Conservation (phyloP, 2,329 filamentous ascomycete species). For the Fusarium mangiferae region DNA sequence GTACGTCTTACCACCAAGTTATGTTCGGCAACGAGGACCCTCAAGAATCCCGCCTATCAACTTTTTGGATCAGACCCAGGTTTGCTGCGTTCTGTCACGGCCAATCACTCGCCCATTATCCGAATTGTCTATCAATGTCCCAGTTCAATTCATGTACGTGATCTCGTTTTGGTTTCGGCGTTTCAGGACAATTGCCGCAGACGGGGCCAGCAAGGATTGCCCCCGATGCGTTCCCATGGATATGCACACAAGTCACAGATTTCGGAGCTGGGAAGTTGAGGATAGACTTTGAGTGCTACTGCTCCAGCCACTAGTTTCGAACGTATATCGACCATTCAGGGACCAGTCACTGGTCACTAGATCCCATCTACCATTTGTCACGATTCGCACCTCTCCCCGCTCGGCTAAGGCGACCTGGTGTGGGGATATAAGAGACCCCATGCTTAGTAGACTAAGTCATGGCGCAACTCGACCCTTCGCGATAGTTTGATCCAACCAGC, state of each 20-base stretch:
- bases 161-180: slow-evolving; percentile 6
- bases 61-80: slow-evolving; percentile 22
- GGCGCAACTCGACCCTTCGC: slow-evolving; percentile 10
- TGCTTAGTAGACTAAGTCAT: slow-evolving; percentile 15
- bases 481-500: slow-evolving; percentile 6
- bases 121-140: slow-evolving; percentile 14
- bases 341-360: slow-evolving; percentile 7
- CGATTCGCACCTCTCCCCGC: neutral
- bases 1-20: slow-evolving; percentile 8
- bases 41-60: slow-evolving; percentile 17
- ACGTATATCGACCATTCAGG: slow-evolving; percentile 15
- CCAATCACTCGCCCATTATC: slow-evolving; percentile 9
- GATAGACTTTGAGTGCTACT: slow-evolving; percentile 10
- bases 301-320: slow-evolving; percentile 26
- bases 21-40: slow-evolving; percentile 18
- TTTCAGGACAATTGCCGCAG: slow-evolving; percentile 6
- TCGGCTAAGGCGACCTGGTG: slow-evolving; percentile 8
- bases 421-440: slow-evolving; percentile 19
- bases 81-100: slow-evolving; percentile 22
- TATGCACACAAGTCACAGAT: slow-evolving; percentile 3
- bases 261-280: neutral
- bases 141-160: slow-evolving; percentile 18
- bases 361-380: slow-evolving; percentile 30
- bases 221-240: slow-evolving; percentile 1
- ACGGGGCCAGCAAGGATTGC: neutral